Evolutionary conservation across 306 rosid genomes (phyloP).

Genomic region (Albizia julibrissin): DNA sequence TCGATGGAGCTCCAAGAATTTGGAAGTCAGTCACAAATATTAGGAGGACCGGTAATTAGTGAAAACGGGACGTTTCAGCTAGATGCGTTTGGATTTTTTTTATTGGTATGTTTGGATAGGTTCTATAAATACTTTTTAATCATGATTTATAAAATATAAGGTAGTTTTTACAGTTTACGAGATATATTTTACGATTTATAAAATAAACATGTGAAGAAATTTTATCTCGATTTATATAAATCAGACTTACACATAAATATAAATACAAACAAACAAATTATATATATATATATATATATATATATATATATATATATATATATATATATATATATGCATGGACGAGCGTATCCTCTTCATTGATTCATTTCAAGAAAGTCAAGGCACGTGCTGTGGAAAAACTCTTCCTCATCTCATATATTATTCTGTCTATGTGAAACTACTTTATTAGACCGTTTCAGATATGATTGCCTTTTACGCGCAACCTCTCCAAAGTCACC

Average conservation of each 20-base stretch:
- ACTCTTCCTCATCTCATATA: background rate
- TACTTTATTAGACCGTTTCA: background rate
- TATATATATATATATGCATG: no score
- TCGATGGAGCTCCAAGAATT: background rate
- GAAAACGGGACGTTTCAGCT: background rate
- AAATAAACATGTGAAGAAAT: no score
- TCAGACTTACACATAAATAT: no score
- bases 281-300: no score
- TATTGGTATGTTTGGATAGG: no score
- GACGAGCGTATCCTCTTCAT: background rate
- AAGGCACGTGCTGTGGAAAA: constrained; percentile 37
- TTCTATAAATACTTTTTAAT: no score
- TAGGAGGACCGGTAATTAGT: background rate
- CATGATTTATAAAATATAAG: no score
- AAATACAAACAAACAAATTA: no score
- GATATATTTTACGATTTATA: no score
- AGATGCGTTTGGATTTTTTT: background rate
- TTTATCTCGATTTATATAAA: no score
- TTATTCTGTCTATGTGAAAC: background rate
- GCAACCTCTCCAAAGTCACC: background rate
- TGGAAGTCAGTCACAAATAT: background rate
- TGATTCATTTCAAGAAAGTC: constrained; percentile 10
- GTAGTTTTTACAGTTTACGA: no score
- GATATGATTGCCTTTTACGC: background rate
- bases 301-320: no score